Base-by-base conservation (phyloP, 2,329 filamentous ascomycete species). In the Blastomyces percursus region DNA sequence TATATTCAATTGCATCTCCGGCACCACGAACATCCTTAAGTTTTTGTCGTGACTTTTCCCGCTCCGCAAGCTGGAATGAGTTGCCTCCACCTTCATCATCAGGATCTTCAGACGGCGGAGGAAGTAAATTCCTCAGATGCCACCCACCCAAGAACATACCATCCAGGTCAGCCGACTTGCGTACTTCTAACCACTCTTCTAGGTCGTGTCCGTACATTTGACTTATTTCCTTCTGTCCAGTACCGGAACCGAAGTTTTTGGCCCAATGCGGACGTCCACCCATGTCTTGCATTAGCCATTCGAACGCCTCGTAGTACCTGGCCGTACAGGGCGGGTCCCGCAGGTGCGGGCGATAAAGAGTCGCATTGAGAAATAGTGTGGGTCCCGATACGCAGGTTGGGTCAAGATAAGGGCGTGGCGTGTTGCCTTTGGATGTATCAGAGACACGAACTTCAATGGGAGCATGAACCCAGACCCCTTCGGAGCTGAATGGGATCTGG, bases 81-180 rank as follows among this genome's bases (percentile, higher is more conserved):
- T 24, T 44, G 11, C 24, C 24, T 27, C 21, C 57, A 52, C 59
- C 19, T 27, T 48, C 60, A 61, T 56, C 48, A 19, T 21, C 61
- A 32, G 62, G 65, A n/a, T 66, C 67, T 21, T 65, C 60, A 12
- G 59, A 40, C 11, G 66, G 61, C 60, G 64, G n/a, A 38, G 65
- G 46, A 30, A 84, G 74, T 12, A 96, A 78, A 69, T 84, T 84
- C 60, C 87, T 82, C 35, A 88, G 81, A 75, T 96, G 91, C 93
- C 93, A 99, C 58, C 91, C 86, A 1, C 93, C 93, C 16, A 93
- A 81, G 75, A 96, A 96, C 83, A 96, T 87, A 62, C 91, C 91
- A 64, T 91, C 85, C 0, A 88, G 87, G 71, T 96, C 54, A 42
- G 84, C 85, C 60, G 85, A 80, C 64, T 87, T 81, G 61, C 91